Evolutionary conservation across 2,329 filamentous ascomycete genomes (phyloP).

Genomic region (Clarireedia monteithiana): DNA sequence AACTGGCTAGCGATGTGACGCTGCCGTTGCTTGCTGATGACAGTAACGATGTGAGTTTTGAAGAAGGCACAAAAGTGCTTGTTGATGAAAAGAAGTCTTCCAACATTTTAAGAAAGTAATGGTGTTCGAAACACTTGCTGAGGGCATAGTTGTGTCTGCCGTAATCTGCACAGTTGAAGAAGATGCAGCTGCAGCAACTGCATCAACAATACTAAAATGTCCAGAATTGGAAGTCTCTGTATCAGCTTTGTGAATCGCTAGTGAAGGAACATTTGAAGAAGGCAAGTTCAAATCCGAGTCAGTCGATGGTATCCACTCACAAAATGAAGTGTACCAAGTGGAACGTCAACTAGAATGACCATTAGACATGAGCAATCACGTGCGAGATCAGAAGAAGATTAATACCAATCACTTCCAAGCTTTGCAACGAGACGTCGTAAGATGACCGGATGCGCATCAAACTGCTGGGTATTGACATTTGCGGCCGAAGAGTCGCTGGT

Average conservation of each 20-base stretch:
- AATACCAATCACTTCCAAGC: neutral
- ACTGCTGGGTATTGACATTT: neutral
- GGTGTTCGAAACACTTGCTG: too few relatives aligned
- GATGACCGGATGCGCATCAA: neutral
- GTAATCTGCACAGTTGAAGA: neutral
- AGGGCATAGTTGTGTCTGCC: constrained; percentile 8
- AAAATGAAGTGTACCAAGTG: neutral
- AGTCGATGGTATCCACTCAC: neutral
- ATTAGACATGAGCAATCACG: neutral
- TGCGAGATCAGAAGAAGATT: neutral
- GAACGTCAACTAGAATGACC: neutral
- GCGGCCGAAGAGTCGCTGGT: neutral
- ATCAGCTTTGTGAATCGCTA: neutral
- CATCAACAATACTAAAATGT: neutral
- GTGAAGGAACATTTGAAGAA: neutral
- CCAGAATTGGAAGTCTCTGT: neutral
- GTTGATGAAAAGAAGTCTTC: too few relatives aligned
- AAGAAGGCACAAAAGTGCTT: too few relatives aligned
- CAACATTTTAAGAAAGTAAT: too few relatives aligned
- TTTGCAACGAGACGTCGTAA: neutral
- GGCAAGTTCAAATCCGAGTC: neutral
- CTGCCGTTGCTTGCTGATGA: too few relatives aligned
- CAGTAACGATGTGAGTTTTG: too few relatives aligned
- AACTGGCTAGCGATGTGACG: too few relatives aligned
- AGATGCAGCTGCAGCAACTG: neutral